Base-by-base conservation (phyloP, 2,329 filamentous ascomycete genomes). In the Trichoderma lentiforme region DNA sequence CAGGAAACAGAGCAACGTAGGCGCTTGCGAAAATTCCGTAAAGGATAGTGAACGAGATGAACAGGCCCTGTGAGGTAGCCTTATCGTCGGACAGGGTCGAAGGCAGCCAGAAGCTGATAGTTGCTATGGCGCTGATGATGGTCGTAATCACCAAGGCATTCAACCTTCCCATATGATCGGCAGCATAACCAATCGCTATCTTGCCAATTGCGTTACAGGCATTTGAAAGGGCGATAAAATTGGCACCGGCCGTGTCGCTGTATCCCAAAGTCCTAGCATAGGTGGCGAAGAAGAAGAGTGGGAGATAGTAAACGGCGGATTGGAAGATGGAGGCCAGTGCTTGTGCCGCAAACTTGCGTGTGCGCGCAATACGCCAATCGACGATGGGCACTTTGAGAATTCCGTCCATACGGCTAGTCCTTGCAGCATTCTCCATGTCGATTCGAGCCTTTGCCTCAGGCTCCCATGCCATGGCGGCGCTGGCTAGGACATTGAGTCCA, bases 261-360 rank as follows among this genome's bases (percentile, higher is more conserved):
- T 69, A 69, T 26, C 66, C 66, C 28, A 69, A 14, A 34, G 66
- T 61, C 11, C 66, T 61, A 5, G 66, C 66, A 6, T 61, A 69
- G 8, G 66, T 69, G 7, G 66, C 66, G 9, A 69, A 61, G 66
- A 69, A 69, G 36, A 69, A 69, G 56, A 69, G 36, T 36, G 66
- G 56, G 4, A 69, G 66, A 34, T 69, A 69, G n/a, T 69, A 69
- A 28, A 69, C 56, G 4, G 66, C 56, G 26, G 56, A 69, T 58
- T 69, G 66, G 26, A 69, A 61, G 66, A 69, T 26, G 14, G 66
- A 56, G 14, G 56, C 66, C 28, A 69, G 8, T 0, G 66, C 66
- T 69, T 69, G 66, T n/a, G 66, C 66, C 2, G 12, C 36, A 51
- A 69, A 69, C n/a, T 34, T 32, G 53, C 66, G 56, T 18, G 66